Base-by-base conservation (phyloP, 1,139 yeast genomes). In the Zygoascus meyerae region DNA sequence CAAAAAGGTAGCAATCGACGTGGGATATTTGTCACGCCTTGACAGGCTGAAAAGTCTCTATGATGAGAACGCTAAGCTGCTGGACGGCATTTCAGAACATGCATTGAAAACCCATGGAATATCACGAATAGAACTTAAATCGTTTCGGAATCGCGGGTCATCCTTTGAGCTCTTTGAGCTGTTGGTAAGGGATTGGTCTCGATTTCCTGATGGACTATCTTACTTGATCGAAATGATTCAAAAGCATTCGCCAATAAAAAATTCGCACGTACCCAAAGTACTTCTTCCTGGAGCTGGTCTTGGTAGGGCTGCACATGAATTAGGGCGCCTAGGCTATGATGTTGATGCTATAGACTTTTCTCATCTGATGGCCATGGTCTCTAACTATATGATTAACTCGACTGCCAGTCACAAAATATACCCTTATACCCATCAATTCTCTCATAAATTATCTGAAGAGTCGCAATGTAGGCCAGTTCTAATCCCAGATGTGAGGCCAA, bases 211-310 rank as follows among this genome's bases (percentile, higher is more conserved):
- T 2, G 63, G 86, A 43, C 55, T 78, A 40, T 59, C 68, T 1
- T 86, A 78, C 53, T 68, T 86, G 14, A 56, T 55, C 9, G 40
- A 55, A 0, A 69, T 69, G 33, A 55, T 76, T 26, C 54, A 66
- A 2, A 44, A 55, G 6, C 50, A 68, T 1, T 59, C 69, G 11
- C 66, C 71, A 11, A 34, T 34, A 1, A 9, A 37, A 28, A 29
- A 33, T 1, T 54, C 48, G 1, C 48, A 51, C 0, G 53, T 53
- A 8, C 41, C 39, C 0, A 61, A 75, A 16, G 71, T 84, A 0
- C 62, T 86, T 3, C 74, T 84, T 2, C 95, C 95, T 0, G 95
- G 95, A 0, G 77, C 89, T 1, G 95, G 95, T 0, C 68, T 83
- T 37, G 94, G 95, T 0, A 70, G 85, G 55, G 67, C 84, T 1